phyloP scores from a whole-genome alignment of 2,329 filamentous ascomycete genomes.

The Pestalotiopsis sp. region DNA sequence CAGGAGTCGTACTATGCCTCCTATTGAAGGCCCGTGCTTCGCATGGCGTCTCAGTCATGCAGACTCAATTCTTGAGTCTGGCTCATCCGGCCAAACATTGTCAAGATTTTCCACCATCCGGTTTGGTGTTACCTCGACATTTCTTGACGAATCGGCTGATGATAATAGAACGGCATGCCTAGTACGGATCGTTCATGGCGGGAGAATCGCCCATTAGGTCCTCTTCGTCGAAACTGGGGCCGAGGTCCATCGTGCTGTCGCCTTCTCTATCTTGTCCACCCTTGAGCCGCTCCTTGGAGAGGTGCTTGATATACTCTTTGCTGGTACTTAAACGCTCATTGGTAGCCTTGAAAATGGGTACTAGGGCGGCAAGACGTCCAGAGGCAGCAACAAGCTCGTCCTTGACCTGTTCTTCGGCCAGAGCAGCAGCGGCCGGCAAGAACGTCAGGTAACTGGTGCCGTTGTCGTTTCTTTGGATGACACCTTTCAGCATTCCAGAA shows the following conservation, averaged over 20 bases:
- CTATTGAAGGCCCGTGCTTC: no score
- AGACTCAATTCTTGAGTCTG: no score
- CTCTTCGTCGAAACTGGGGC: conserved; percentile 57
- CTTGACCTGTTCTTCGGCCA: conserved; percentile 55
- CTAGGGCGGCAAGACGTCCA: conserved; percentile 44
- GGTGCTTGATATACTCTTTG: conserved; percentile 55
- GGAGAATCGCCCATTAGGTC: conserved; percentile 56
- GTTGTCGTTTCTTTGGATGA: conserved; percentile 46
- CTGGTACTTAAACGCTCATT: conserved; percentile 57
- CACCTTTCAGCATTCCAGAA: conserved; percentile 53
- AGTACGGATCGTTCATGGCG: background rate
- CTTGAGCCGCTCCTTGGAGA: conserved; percentile 47
- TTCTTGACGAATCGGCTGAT: background rate
- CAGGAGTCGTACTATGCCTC: background rate
- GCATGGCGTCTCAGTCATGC: no score
- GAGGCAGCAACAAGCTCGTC: conserved; percentile 44
- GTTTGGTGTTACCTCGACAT: no score
- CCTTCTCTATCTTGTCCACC: conserved; percentile 42
- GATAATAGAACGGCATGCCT: background rate
- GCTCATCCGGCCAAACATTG: no score
- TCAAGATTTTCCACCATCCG: no score
- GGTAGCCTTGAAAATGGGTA: conserved; percentile 50
- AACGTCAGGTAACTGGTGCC: conserved; percentile 55
- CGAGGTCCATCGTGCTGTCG: conserved; percentile 40
- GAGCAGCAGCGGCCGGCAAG: conserved; percentile 38